Conservation (phyloP, 305 asterid genomes). For the Fraxinus ornus region DNA sequence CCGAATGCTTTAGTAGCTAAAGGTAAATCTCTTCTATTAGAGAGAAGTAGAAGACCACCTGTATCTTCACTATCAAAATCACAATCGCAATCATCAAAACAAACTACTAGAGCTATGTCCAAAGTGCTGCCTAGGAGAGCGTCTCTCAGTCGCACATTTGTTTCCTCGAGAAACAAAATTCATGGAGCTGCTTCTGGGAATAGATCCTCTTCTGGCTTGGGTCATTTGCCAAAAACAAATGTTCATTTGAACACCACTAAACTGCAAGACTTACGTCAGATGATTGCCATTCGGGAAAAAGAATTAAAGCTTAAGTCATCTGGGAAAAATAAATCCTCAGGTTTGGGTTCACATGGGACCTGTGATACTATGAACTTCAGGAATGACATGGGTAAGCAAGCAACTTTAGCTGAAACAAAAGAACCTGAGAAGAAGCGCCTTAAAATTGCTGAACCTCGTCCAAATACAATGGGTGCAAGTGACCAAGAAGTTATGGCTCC, state of each 20-base stretch:
- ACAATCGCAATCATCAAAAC: slow-evolving; percentile 26
- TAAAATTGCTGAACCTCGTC: slow-evolving; percentile 26
- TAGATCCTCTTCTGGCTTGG: slow-evolving; percentile 19
- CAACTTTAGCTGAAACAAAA: slow-evolving; percentile 22
- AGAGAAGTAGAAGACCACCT: slow-evolving; percentile 30
- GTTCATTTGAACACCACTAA: slow-evolving; percentile 24
- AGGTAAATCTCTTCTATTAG: slow-evolving; percentile 21
- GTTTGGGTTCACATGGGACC: slow-evolving; percentile 16
- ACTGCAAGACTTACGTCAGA: slow-evolving; percentile 47
- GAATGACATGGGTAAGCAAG: slow-evolving; percentile 17
- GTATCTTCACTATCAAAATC: slow-evolving; percentile 27
- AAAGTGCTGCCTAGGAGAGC: slow-evolving; percentile 16
- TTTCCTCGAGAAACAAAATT: slow-evolving; percentile 27
- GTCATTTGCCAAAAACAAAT: slow-evolving; percentile 25
- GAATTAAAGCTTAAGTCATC: slow-evolving; percentile 35
- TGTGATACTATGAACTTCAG: slow-evolving; percentile 9
- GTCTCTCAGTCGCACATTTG: slow-evolving; percentile 23
- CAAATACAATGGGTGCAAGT: slow-evolving; percentile 15
- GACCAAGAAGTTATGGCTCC: slow-evolving; percentile 11
- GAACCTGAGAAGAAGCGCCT: slow-evolving; percentile 41
- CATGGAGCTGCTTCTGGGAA: slow-evolving; percentile 29
- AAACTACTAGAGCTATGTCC: slow-evolving; percentile 23
- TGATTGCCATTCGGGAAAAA: slow-evolving; percentile 44
- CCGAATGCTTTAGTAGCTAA: slow-evolving; percentile 14
- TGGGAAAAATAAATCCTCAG: slow-evolving; percentile 25